Evolutionary conservation across 2,329 filamentous ascomycete genomes (phyloP).

Genomic region (Diplodia scrobiculata): DNA sequence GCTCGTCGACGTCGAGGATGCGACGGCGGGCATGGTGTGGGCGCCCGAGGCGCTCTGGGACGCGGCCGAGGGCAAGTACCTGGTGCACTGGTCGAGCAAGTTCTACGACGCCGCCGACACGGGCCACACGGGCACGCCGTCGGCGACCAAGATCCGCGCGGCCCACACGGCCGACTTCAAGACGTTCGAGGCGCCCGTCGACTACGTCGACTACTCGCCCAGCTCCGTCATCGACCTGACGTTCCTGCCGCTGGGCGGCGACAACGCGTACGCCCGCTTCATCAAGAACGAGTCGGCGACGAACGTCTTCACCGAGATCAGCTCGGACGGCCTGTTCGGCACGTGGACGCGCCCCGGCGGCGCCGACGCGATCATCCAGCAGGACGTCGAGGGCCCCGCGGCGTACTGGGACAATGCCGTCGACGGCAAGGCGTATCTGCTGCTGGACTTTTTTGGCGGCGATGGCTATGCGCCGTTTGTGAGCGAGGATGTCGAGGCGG

Average conservation of each 20-base stretch:
- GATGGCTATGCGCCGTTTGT: constrained; percentile 58
- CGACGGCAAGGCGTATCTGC: constrained; percentile 47
- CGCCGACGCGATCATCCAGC: constrained; percentile 45
- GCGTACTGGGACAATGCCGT: constrained; percentile 42
- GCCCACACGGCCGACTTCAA: constrained; percentile 60
- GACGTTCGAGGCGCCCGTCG: constrained; percentile 54
- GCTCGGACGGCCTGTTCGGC: constrained; percentile 54
- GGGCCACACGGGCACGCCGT: constrained; percentile 52
- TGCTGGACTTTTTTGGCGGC: constrained; percentile 47
- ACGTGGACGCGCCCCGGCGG: constrained; percentile 56
- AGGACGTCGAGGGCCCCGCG: constrained; percentile 40
- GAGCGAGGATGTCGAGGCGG: constrained; percentile 49
- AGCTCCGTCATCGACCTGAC: constrained; percentile 60
- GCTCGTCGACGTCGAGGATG: constrained; percentile 55
- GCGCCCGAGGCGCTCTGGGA: constrained; percentile 61
- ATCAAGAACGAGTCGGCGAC: constrained; percentile 59
- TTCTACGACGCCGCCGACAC: constrained; percentile 53
- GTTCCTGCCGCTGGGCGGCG: constrained; percentile 52
- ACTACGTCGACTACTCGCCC: constrained; percentile 54
- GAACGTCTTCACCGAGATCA: constrained; percentile 56
- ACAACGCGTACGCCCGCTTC: constrained; percentile 55
- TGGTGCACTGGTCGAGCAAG: constrained; percentile 55
- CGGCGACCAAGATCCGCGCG: constrained; percentile 53
- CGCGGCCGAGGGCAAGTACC: constrained; percentile 49
- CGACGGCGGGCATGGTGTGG: constrained; percentile 62